Percentiles rank a stretch among this genome's conserved stretches.
These are phyloP conservation scores for Aspergillus sp. DNA, from an alignment of 2,329 filamentous ascomycete species.

Conservation along the genomic window DNA sequence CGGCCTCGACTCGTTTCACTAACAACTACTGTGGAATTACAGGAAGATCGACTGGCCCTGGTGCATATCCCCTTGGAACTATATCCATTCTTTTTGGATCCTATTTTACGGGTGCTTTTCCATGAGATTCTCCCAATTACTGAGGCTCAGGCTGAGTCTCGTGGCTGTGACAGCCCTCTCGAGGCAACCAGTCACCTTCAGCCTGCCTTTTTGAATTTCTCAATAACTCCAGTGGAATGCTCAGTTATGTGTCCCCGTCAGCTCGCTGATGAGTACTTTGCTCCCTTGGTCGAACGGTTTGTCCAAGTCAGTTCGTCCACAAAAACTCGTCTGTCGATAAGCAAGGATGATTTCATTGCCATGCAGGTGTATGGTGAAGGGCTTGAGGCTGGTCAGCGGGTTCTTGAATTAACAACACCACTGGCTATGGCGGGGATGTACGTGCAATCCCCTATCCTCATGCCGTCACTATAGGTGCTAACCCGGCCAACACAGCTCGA, in stretches of 20 bases:
- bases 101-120: slow-evolving; percentile 83
- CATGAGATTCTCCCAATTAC: slow-evolving; percentile 55
- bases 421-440: slow-evolving; percentile 87
- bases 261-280: slow-evolving; percentile 75
- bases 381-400: slow-evolving; percentile 86
- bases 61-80: slow-evolving; percentile 86
- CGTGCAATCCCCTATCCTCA: slow-evolving; percentile 31
- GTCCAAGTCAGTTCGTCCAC: slow-evolving; percentile 46
- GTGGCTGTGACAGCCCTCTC: slow-evolving; percentile 32
- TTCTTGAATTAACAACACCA: slow-evolving; percentile 88
- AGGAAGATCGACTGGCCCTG: slow-evolving; percentile 86
- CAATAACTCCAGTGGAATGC: slow-evolving; percentile 88
- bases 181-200: slow-evolving; percentile 50
- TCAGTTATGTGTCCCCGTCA: slow-evolving; percentile 84
- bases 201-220: slow-evolving; percentile 90
- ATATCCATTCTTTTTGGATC: slow-evolving; percentile 78
- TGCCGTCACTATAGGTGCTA: neutral
- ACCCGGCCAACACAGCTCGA: slow-evolving; percentile 59
- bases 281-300: slow-evolving; percentile 69
- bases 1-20: slow-evolving; percentile 21
- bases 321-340: slow-evolving; percentile 69
- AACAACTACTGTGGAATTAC: slow-evolving; percentile 22
- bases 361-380: slow-evolving; percentile 90
- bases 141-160: slow-evolving; percentile 48
- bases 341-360: slow-evolving; percentile 80